Percentiles rank a stretch among this genome's conserved stretches.
phyloP scores from a whole-genome alignment of 805 yeast genomes.

The Candida dendrica region DNA sequence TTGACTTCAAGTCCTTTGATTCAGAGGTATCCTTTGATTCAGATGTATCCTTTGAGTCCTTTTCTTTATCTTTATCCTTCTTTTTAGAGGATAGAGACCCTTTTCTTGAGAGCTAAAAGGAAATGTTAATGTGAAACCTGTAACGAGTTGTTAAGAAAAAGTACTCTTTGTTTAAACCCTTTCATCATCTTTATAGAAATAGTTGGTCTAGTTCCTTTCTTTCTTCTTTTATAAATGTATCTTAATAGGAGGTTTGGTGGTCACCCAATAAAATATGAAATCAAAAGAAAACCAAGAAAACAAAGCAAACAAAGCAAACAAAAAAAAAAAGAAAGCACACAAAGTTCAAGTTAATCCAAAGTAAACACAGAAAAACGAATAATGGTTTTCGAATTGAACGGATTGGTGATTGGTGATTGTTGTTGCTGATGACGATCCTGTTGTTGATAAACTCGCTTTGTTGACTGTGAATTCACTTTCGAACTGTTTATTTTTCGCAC shows the following conservation, averaged over 20 bases:
- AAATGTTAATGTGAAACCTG: conserved; percentile 7
- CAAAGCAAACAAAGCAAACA: too few relatives aligned
- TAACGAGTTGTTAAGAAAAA: neutral
- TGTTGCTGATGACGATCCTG: neutral
- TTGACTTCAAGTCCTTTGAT: conserved; percentile 12
- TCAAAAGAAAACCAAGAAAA: too few relatives aligned
- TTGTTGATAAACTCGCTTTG: neutral
- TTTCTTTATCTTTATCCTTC: conserved; percentile 35
- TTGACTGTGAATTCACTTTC: neutral
- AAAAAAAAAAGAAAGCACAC: too few relatives aligned
- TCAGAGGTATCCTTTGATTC: conserved; percentile 6
- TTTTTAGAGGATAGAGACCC: conserved; percentile 29
- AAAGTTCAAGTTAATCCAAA: too few relatives aligned
- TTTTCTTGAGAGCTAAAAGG: conserved; percentile 16
- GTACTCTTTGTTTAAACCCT: conserved; percentile 57
- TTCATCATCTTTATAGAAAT: conserved; percentile 53
- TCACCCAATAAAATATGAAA: too few relatives aligned
- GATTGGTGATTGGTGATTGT: too few relatives aligned
- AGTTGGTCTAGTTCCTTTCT: neutral
- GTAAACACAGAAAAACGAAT: too few relatives aligned
- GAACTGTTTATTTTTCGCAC: neutral
- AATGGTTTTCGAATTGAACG: too few relatives aligned
- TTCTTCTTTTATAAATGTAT: too few relatives aligned
- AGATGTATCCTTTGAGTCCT: conserved; percentile 9
- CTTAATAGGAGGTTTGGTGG: too few relatives aligned